Conservation (phyloP, 2,329 filamentous ascomycete species). For the Juglanconis sp. region DNA sequence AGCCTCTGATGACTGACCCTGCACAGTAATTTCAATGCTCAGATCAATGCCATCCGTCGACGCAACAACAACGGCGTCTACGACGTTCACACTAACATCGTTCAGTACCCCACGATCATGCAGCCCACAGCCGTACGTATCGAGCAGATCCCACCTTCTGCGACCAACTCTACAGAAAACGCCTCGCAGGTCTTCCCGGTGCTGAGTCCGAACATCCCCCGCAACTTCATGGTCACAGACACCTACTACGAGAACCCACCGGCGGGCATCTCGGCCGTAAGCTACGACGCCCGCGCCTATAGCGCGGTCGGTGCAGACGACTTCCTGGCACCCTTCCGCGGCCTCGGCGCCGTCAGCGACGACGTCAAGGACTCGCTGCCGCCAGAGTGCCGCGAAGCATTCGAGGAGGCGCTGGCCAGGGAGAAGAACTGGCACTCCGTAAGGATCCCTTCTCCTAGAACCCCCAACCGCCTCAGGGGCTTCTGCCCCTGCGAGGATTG, state of each 20-base stretch:
- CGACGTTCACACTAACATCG: constrained; percentile 87
- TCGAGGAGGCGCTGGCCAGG: constrained; percentile 61
- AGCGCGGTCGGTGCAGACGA: constrained; percentile 34
- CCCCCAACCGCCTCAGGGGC: background rate
- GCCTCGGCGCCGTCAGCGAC: constrained; percentile 60
- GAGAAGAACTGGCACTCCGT: constrained; percentile 68
- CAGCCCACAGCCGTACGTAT: constrained; percentile 86
- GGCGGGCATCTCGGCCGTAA: constrained; percentile 41
- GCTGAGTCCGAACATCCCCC: constrained; percentile 46
- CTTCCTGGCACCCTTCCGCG: constrained; percentile 53
- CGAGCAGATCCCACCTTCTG: constrained; percentile 61
- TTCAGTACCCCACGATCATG: constrained; percentile 84
- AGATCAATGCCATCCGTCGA: constrained; percentile 65
- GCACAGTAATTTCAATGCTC: constrained; percentile 76
- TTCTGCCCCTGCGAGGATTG: background rate
- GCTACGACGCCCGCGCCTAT: constrained; percentile 41
- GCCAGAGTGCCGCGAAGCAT: constrained; percentile 67
- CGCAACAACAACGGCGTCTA: constrained; percentile 75
- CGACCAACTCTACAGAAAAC: constrained; percentile 27
- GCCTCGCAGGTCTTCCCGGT: constrained; percentile 42
- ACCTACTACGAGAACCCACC: constrained; percentile 51
- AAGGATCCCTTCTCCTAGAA: background rate
- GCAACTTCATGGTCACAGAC: constrained; percentile 57
- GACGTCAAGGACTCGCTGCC: constrained; percentile 67
- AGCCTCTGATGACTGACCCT: background rate